phyloP scores from a whole-genome alignment of 192 early-diverging fungal genomes.

The Linnemannia schmuckeri region DNA sequence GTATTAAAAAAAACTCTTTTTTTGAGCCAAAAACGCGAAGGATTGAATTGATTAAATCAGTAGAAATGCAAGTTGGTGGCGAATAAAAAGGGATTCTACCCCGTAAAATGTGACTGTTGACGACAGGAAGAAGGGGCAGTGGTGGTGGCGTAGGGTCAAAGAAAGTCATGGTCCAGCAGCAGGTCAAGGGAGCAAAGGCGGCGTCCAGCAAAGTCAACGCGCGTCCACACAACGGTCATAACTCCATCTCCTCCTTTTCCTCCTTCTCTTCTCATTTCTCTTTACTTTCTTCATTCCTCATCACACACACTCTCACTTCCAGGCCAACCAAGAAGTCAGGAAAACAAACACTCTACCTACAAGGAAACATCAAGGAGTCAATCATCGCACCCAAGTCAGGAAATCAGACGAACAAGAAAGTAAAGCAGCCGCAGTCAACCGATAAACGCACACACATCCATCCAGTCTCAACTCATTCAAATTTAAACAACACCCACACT shows the following conservation, averaged over 20 bases:
- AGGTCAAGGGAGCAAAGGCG: background rate
- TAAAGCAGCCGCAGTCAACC: background rate
- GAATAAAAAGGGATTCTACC: background rate
- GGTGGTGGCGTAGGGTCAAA: conserved; percentile 3
- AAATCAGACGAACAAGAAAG: background rate
- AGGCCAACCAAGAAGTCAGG: background rate
- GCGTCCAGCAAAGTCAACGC: background rate
- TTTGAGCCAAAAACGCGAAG: too few relatives aligned
- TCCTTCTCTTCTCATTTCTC: background rate
- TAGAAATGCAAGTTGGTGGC: too few relatives aligned
- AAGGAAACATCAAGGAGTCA: background rate
- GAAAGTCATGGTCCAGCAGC: background rate
- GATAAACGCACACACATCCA: background rate
- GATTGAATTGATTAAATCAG: too few relatives aligned
- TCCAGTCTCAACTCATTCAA: background rate
- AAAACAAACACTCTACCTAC: background rate
- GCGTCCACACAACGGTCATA: background rate
- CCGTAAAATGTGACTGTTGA: too few relatives aligned
- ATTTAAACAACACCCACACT: background rate
- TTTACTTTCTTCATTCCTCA: background rate
- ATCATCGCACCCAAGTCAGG: background rate
- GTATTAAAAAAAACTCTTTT: too few relatives aligned
- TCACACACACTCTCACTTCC: background rate
- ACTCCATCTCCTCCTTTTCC: background rate
- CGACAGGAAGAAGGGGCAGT: too few relatives aligned